phyloP scores from a whole-genome alignment of 805 yeast genomes.

The Yamadazyma scolyti region DNA sequence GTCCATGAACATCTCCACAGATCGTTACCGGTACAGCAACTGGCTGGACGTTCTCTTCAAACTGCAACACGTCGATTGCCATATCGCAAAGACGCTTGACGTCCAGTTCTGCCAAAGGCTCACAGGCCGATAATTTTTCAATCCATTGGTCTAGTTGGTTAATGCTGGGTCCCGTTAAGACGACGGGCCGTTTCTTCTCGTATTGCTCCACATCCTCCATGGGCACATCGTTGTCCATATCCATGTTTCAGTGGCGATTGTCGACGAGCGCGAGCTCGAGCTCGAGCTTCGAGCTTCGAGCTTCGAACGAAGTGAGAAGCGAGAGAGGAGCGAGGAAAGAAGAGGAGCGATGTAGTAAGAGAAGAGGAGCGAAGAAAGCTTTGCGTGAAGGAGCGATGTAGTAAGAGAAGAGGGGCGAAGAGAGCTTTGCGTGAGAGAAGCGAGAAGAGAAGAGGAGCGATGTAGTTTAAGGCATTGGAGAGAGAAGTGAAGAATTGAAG shows the following conservation, averaged over 20 bases:
- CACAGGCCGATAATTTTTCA: conserved; percentile 71
- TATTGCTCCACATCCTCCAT: conserved; percentile 74
- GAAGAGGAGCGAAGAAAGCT: too few relatives aligned
- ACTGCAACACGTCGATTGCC: conserved; percentile 89
- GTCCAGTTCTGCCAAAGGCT: conserved; percentile 76
- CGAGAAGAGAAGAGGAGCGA: too few relatives aligned
- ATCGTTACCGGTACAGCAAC: conserved; percentile 94
- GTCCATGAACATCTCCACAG: conserved; percentile 97
- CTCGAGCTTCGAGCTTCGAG: neutral
- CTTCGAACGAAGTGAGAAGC: too few relatives aligned
- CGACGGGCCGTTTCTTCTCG: conserved; percentile 20
- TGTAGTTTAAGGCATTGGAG: too few relatives aligned
- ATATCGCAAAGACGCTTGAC: conserved; percentile 78
- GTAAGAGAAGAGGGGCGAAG: too few relatives aligned
- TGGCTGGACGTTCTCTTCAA: conserved; percentile 93
- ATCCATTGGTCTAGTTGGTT: conserved; percentile 86
- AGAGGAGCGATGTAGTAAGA: too few relatives aligned
- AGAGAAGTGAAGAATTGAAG: too few relatives aligned
- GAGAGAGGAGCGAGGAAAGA: too few relatives aligned
- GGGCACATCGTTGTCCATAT: conserved; percentile 74
- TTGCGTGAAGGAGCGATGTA: too few relatives aligned
- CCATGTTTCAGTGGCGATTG: conserved; percentile 55
- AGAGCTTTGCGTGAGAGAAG: too few relatives aligned
- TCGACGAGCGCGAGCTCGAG: conserved; percentile 1
- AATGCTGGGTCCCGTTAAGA: conserved; percentile 39